Evolutionary conservation across 1,284 basidiomycete species (phyloP), one percentile per base, ranked within the genome.

Genomic region (Ustilago nuda): DNA sequence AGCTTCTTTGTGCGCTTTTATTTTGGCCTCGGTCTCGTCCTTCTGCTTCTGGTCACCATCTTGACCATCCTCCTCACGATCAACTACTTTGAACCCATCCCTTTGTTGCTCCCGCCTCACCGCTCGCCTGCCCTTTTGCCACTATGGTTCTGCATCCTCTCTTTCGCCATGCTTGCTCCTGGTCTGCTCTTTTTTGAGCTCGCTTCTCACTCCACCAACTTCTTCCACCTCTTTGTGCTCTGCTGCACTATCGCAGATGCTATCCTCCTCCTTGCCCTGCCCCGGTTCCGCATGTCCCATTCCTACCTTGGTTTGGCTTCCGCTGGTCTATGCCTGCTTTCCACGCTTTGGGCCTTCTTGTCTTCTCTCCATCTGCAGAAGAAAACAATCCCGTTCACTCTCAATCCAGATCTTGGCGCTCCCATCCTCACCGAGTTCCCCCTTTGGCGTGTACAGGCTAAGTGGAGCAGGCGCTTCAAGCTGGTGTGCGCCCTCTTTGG

Each of bases 131-230:
- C 73, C 6, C 53, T 74, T 17, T 32, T 77, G 9, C 73, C 78
- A n/a, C 52, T 80, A n/a, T 80, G 78, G 76, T 66, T 78, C 50
- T 61, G 61, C 61, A 32, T 78, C 52, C 63, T 74, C 30, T 73
- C 80, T 5, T 36, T 77, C 3, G 66, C 74, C 41, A 69, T 79
- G 62, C 60, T 80, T 4, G 72, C 55, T 1, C 78, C 78, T 1
- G 69, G 73, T 4, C 52, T 81, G 19, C 60, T 79, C 57, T 76
- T 79, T 66, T 79, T 81, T 51, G 79, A 81, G 65, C 69, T 81
- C 12, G 74, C 72, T 9, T 72, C 73, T 4, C 68, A 68, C 19
- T 63, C 72, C 13, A 81, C 79, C 48, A 66, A 69, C 53, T 57
- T 74, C 9, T 69, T 79, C 46, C 77, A 81, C 33, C 66, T 69